phyloP scores from a whole-genome alignment of 1,139 yeast species.

The Saccharomycopsis hybrid region DNA sequence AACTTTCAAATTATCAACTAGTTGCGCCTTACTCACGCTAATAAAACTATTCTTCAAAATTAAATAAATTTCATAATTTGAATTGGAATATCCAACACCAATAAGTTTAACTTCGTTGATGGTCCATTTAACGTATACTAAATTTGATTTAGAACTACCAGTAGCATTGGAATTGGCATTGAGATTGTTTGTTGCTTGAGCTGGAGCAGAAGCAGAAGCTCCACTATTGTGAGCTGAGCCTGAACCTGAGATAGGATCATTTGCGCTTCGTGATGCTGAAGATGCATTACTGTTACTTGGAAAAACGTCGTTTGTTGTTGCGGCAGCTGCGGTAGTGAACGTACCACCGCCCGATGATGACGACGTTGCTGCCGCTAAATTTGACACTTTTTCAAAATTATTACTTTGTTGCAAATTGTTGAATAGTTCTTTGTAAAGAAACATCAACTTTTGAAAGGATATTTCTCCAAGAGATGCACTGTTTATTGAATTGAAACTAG shows the following conservation, averaged over 20 bases:
- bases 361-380: not conserved
- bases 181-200: no score
- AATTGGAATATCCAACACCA: constrained; percentile 16
- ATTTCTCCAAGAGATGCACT: constrained; percentile 27
- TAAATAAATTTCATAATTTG: constrained; percentile 17
- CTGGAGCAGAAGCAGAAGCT: not conserved
- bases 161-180: no score
- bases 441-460: constrained; percentile 29
- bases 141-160: constrained; percentile 4
- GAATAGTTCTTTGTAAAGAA: constrained; percentile 35
- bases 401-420: not conserved
- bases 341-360: not conserved
- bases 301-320: not conserved
- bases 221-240: not conserved
- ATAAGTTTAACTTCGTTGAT: constrained; percentile 2
- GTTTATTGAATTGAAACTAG: constrained; percentile 28
- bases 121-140: constrained; percentile 11
- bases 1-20: constrained; percentile 17
- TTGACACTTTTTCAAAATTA: not conserved
- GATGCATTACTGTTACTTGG: no score
- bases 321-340: not conserved
- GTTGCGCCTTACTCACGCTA: not conserved
- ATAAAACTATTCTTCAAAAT: constrained; percentile 8
- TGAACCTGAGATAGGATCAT: no score
- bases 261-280: no score